Conservation (phyloP, 768 basidiomycete genomes). For the Leucogyrophana mollusca region DNA sequence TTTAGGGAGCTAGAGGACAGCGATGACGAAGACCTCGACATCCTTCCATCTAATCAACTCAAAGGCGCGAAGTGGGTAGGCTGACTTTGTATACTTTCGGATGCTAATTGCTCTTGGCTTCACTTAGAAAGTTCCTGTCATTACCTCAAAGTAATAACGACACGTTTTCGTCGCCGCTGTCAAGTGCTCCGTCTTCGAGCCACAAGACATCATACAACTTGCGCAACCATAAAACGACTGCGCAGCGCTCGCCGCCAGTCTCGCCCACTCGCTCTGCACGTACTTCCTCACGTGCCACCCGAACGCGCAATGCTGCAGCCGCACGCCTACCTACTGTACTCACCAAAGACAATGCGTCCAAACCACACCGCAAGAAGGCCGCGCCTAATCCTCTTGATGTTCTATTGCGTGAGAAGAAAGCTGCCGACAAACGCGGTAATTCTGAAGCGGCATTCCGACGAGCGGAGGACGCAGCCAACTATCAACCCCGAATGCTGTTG, state of each 20-base stretch:
- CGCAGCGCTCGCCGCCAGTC: background rate
- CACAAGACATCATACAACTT: background rate
- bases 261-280: constrained; percentile 11
- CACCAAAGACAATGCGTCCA: background rate
- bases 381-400: constrained; percentile 52
- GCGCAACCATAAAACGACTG: background rate
- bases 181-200: constrained; percentile 16
- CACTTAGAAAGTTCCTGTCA: too few relatives aligned
- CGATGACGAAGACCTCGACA: constrained; percentile 45
- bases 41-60: constrained; percentile 11
- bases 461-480: constrained; percentile 42
- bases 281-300: constrained; percentile 17
- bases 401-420: constrained; percentile 52
- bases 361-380: constrained; percentile 20
- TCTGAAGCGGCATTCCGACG: constrained; percentile 40
- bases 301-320: constrained; percentile 15
- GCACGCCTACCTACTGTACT: constrained; percentile 12
- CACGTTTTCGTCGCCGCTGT: constrained; percentile 14
- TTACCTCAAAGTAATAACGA: too few relatives aligned
- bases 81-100: background rate
- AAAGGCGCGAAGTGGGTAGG: constrained; percentile 11
- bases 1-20: constrained; percentile 49
- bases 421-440: constrained; percentile 29
- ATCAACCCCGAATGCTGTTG: constrained; percentile 26
- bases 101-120: constrained; percentile 9